Conservation (phyloP, 1,139 yeast genomes). For the Magnusiomyces sp. region DNA sequence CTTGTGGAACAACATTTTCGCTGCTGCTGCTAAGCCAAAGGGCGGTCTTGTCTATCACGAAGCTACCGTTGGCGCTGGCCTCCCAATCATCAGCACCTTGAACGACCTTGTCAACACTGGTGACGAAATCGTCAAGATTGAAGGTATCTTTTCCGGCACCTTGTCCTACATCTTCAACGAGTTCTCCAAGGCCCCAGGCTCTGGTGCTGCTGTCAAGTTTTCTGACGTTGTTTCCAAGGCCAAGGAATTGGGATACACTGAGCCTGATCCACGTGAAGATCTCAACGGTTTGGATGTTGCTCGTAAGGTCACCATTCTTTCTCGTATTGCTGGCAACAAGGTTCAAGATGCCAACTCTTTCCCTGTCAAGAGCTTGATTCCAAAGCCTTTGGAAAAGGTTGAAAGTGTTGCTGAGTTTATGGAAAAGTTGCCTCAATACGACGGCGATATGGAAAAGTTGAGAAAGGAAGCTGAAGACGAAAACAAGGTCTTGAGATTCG, state of each 20-base stretch:
- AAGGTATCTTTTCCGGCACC: conserved; percentile 95
- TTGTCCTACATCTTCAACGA: conserved; percentile 93
- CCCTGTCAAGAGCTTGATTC: conserved; percentile 90
- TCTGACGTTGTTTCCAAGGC: conserved; percentile 87
- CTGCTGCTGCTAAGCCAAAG: conserved; percentile 37
- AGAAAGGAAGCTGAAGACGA: conserved; percentile 77
- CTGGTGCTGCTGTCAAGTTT: conserved; percentile 61
- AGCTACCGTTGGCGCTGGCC: conserved; percentile 98
- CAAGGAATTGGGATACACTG: conserved; percentile 88
- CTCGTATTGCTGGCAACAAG: conserved; percentile 80
- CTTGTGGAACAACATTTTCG: conserved; percentile 70
- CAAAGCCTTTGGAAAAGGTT: conserved; percentile 71
- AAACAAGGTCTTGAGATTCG: conserved; percentile 82
- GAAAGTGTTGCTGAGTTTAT: conserved; percentile 69
- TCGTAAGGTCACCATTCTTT: conserved; percentile 90
- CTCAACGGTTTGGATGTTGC: conserved; percentile 97
- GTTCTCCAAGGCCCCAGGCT: conserved; percentile 59
- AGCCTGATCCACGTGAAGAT: conserved; percentile 99
- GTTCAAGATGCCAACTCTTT: conserved; percentile 92
- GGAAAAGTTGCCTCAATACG: conserved; percentile 73
- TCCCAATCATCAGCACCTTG: conserved; percentile 84
- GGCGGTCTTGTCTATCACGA: conserved; percentile 91
- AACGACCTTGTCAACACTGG: conserved; percentile 86
- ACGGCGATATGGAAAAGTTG: conserved; percentile 63
- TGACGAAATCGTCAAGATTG: conserved; percentile 80